Conservation (phyloP, 176 grass and related monocot species). For the Triticum urartu region DNA sequence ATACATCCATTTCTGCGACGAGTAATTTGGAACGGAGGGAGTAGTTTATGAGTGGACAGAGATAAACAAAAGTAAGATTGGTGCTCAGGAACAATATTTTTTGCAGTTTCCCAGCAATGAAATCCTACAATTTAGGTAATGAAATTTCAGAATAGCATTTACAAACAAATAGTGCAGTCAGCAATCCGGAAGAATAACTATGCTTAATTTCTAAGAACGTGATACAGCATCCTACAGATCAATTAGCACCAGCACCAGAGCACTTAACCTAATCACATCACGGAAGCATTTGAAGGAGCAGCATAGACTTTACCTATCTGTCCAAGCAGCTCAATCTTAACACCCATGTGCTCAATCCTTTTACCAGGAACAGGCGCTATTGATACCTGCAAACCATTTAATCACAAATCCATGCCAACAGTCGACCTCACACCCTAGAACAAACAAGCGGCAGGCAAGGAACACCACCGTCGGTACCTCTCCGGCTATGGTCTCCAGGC, state of each 20-base stretch:
- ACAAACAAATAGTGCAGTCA: background rate
- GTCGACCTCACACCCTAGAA: background rate
- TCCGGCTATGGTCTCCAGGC: slow-evolving; percentile 75
- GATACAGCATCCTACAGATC: background rate
- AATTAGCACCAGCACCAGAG: background rate
- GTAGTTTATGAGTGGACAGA: background rate
- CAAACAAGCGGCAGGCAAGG: background rate
- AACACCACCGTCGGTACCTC: slow-evolving; percentile 49
- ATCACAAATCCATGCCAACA: background rate
- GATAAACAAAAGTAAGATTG: background rate
- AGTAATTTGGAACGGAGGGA: too few species aligned
- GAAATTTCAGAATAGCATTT: background rate
- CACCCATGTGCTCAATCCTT: slow-evolving; percentile 80
- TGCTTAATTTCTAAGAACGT: background rate
- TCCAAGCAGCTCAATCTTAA: slow-evolving; percentile 85
- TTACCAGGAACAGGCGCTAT: slow-evolving; percentile 86
- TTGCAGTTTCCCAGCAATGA: background rate
- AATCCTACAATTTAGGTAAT: background rate
- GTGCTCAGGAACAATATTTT: background rate
- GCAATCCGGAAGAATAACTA: background rate
- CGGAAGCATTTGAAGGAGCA: background rate
- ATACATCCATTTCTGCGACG: too few species aligned
- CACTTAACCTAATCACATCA: background rate
- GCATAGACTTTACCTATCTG: slow-evolving; percentile 66
- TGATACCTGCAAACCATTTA: slow-evolving; percentile 53